Evolutionary conservation across 108 stramenopile species (phyloP).

Genomic region (Epipyxis sp.): DNA sequence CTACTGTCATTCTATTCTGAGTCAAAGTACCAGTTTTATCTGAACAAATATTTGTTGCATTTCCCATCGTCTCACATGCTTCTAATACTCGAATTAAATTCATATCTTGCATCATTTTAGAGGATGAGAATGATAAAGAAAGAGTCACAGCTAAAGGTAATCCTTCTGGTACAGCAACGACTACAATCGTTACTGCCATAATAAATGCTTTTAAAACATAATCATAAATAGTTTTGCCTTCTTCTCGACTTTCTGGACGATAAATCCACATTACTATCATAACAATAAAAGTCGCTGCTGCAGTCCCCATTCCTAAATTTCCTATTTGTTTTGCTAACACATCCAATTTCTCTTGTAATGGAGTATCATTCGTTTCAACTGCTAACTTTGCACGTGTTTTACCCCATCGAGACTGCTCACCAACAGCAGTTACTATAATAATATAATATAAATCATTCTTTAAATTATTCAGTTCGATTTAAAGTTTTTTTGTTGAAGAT

Average conservation of each 20-base stretch:
- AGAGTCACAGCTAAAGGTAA: conserved; percentile 94
- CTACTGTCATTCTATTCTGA: conserved; percentile 88
- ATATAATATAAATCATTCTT: no score
- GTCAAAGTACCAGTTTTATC: conserved; percentile 95
- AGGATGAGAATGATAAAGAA: conserved; percentile 85
- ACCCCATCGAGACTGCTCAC: conserved; percentile 48
- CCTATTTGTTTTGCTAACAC: conserved; percentile 78
- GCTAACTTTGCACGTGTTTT: conserved; percentile 49
- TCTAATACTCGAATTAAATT: conserved; percentile 91
- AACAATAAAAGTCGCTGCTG: conserved; percentile 65
- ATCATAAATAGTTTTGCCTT: conserved; percentile 53
- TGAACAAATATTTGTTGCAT: conserved; percentile 96
- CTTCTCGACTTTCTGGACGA: conserved; percentile 53
- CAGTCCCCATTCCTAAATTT: conserved; percentile 68
- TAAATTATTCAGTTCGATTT: no score
- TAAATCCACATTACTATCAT: conserved; percentile 72
- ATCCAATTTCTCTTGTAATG: conserved; percentile 77
- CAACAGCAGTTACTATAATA: conserved; percentile 48
- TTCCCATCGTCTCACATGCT: conserved; percentile 99
- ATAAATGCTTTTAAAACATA: conserved; percentile 91
- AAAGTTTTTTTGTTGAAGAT: no score
- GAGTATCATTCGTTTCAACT: conserved; percentile 68
- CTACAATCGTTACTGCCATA: conserved; percentile 93
- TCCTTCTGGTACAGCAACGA: conserved; percentile 97
- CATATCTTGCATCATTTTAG: conserved; percentile 84